phyloP scores from a whole-genome alignment of 2,329 filamentous ascomycete genomes.

The Knufia petricola region DNA sequence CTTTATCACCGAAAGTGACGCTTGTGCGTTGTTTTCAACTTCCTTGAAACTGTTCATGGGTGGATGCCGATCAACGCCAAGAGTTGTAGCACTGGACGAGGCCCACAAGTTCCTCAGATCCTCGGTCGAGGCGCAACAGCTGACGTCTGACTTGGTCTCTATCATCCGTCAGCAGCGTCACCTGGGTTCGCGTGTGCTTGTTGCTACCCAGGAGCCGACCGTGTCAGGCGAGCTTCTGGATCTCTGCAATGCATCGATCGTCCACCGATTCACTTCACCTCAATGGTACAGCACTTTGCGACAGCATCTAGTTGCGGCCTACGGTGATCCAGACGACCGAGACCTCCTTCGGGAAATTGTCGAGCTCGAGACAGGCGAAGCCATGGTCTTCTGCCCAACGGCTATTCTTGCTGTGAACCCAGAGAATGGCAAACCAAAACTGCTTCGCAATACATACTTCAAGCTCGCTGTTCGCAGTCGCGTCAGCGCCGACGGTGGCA shows the following conservation, averaged over 20 bases:
- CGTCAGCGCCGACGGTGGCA: constrained; percentile 37
- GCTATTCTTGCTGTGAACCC: constrained; percentile 28
- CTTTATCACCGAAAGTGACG: constrained; percentile 55
- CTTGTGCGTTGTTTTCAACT: constrained; percentile 64
- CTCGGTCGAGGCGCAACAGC: constrained; percentile 43
- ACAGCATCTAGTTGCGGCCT: constrained; percentile 40
- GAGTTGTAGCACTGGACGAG: constrained; percentile 63
- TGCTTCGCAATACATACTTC: constrained; percentile 27
- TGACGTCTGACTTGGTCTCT: constrained; percentile 54
- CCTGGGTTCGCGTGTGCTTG: constrained; percentile 54
- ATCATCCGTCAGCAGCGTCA: constrained; percentile 65
- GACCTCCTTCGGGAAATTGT: constrained; percentile 40
- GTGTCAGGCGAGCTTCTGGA: constrained; percentile 60
- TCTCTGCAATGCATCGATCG: constrained; percentile 60
- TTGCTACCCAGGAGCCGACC: constrained; percentile 70
- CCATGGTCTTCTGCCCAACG: constrained; percentile 40
- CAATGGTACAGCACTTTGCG: constrained; percentile 47
- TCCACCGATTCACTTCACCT: constrained; percentile 62
- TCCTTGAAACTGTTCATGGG: constrained; percentile 58
- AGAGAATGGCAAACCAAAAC: constrained; percentile 12
- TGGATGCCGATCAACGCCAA: constrained; percentile 39
- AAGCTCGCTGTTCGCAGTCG: constrained; percentile 33
- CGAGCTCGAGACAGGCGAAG: constrained; percentile 39
- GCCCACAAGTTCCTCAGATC: constrained; percentile 67
- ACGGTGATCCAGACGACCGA: constrained; percentile 4